phyloP scores from a whole-genome alignment of 2,329 filamentous ascomycete species.

The Alternaria metachromatica region DNA sequence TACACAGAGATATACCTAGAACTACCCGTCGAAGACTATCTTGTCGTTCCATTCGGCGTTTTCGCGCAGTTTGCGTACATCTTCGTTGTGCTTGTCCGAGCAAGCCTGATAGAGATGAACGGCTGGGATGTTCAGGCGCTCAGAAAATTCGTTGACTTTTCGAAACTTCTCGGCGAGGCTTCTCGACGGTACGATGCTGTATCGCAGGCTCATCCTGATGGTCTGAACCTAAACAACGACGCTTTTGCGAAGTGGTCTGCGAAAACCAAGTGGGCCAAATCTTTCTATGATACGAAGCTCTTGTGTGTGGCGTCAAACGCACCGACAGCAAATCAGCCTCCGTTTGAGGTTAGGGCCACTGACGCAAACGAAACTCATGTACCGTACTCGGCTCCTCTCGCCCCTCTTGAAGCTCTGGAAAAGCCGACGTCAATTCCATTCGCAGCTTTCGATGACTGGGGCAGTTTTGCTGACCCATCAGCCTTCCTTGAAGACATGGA shows the following conservation, averaged over 20 bases:
- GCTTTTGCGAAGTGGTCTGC: neutral
- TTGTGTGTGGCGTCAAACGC: neutral
- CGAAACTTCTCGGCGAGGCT: neutral
- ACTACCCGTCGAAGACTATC: neutral
- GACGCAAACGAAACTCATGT: accelerated
- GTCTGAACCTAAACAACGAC: neutral
- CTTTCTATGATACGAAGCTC: neutral
- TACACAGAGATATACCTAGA: neutral
- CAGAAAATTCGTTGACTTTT: neutral
- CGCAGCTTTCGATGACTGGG: neutral
- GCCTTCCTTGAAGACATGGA: neutral
- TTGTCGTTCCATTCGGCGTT: slow-evolving; percentile 6
- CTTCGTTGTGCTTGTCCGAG: slow-evolving; percentile 16
- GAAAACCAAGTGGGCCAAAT: neutral
- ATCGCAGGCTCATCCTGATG: neutral
- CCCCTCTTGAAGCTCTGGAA: neutral
- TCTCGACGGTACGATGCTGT: neutral
- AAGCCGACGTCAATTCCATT: neutral
- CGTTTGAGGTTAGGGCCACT: neutral
- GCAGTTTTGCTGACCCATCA: neutral
- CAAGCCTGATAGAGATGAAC: neutral
- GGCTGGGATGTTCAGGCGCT: neutral
- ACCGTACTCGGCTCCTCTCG: neutral
- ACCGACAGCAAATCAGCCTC: neutral
- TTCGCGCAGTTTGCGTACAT: slow-evolving; percentile 19